These are phyloP conservation scores for Senna tora DNA, from an alignment of 306 rosid species.

Conservation along the genomic window DNA sequence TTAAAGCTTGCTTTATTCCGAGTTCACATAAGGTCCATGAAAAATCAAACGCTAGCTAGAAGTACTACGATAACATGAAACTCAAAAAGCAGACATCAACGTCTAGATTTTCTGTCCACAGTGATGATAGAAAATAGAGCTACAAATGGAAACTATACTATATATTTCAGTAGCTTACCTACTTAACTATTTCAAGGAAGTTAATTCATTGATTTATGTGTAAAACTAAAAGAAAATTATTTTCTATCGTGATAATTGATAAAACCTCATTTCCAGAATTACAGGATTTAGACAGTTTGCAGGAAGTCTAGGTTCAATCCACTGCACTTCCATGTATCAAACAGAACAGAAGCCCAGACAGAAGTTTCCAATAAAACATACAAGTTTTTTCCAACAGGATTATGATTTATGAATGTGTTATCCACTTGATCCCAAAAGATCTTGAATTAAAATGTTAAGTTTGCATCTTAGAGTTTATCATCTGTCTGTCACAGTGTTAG, in stretches of 20 bases:
- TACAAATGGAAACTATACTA: conserved; percentile 16
- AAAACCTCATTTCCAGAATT: background rate
- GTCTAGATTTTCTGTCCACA: no score
- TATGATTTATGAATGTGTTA: background rate
- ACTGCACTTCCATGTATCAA: background rate
- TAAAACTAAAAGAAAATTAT: conserved; percentile 1
- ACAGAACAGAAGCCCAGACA: background rate
- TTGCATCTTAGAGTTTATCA: background rate
- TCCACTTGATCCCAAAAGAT: background rate
- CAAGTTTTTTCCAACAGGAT: background rate
- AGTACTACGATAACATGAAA: no score
- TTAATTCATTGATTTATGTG: background rate
- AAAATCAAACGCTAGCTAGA: background rate
- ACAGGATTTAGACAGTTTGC: background rate
- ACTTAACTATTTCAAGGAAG: conserved; percentile 7
- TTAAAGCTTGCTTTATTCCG: conserved; percentile 14
- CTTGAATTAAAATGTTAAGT: background rate
- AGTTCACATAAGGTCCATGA: conserved; percentile 4
- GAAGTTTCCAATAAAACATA: conserved; percentile 4
- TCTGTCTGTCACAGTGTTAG: conserved; percentile 1
- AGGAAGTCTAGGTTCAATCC: background rate
- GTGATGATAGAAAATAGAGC: background rate
- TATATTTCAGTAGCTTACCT: conserved; percentile 15
- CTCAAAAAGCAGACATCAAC: no score
- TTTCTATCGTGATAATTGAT: background rate